Conservation (phyloP, 495 filamentous ascomycete species). For the Cetradonia linearis region DNA sequence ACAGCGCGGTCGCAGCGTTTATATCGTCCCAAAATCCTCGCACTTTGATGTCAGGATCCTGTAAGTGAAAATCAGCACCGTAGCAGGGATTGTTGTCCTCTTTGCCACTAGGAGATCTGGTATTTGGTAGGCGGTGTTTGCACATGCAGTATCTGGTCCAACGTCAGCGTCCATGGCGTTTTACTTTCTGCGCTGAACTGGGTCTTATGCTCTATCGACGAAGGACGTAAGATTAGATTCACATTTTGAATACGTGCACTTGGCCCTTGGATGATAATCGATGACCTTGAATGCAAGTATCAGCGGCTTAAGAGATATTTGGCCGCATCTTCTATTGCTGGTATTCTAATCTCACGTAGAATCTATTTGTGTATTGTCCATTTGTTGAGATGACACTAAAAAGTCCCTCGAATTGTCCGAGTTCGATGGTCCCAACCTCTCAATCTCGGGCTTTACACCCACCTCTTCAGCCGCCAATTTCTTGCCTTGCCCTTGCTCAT, state of each 20-base stretch:
- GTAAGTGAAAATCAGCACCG: background rate
- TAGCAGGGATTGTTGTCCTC: background rate
- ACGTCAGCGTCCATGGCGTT: background rate
- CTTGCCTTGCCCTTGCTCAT: slow-evolving; percentile 43
- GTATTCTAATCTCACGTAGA: background rate
- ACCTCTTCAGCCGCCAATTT: slow-evolving; percentile 53
- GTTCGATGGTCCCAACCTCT: slow-evolving; percentile 35
- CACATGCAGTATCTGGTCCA: background rate
- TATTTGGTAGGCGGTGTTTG: background rate
- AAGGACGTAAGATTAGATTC: background rate
- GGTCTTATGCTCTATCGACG: background rate
- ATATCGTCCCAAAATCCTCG: background rate
- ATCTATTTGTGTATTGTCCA: slow-evolving; percentile 27
- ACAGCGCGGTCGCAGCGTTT: background rate
- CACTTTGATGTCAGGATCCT: background rate
- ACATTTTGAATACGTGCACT: background rate
- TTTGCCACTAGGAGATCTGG: background rate
- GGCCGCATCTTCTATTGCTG: background rate
- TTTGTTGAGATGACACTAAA: slow-evolving; percentile 22
- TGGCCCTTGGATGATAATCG: background rate
- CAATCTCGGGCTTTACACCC: slow-evolving; percentile 50
- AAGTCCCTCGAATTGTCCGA: background rate
- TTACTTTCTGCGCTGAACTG: background rate
- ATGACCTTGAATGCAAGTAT: background rate
- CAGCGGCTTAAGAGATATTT: background rate